Percentiles rank a stretch among this genome's conserved stretches.
Conservation (phyloP, 2,329 filamentous ascomycete species). For the Lojkania enalia region DNA sequence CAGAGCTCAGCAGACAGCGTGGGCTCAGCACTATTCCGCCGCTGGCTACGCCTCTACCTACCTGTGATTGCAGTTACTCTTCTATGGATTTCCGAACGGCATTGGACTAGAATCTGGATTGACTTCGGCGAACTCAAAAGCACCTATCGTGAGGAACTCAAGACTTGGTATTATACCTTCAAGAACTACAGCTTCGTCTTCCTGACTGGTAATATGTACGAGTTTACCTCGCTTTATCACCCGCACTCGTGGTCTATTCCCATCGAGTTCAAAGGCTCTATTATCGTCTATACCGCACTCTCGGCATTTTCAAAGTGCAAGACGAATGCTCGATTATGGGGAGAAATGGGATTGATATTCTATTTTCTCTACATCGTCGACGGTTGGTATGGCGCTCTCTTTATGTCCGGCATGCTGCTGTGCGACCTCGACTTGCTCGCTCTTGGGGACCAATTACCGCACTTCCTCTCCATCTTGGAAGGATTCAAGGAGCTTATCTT, state of each 20-base stretch:
- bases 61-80: constrained; percentile 61
- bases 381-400: constrained; percentile 59
- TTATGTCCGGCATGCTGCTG: constrained; percentile 42
- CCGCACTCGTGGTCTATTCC: constrained; percentile 44
- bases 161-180: constrained; percentile 35
- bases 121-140: constrained; percentile 58
- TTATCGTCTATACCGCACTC: constrained; percentile 62
- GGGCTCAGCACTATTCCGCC: constrained; percentile 54
- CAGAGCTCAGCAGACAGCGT: constrained; percentile 48
- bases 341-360: constrained; percentile 57
- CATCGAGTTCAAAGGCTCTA: constrained; percentile 57
- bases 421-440: constrained; percentile 43
- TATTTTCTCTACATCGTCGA: constrained; percentile 72
- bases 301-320: constrained; percentile 62
- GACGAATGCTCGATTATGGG: constrained; percentile 58
- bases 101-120: constrained; percentile 41
- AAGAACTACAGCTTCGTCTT: constrained; percentile 73
- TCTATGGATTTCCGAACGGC: constrained; percentile 57
- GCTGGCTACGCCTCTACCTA: constrained; percentile 55
- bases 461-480: constrained; percentile 56
- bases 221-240: constrained; percentile 52
- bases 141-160: constrained; percentile 35
- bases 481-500: constrained; percentile 52
- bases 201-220: constrained; percentile 59
- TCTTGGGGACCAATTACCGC: constrained; percentile 29